These are phyloP conservation scores for Chimonanthus praecox DNA, from an alignment of 164 flowering plant species.

Conservation along the genomic window DNA sequence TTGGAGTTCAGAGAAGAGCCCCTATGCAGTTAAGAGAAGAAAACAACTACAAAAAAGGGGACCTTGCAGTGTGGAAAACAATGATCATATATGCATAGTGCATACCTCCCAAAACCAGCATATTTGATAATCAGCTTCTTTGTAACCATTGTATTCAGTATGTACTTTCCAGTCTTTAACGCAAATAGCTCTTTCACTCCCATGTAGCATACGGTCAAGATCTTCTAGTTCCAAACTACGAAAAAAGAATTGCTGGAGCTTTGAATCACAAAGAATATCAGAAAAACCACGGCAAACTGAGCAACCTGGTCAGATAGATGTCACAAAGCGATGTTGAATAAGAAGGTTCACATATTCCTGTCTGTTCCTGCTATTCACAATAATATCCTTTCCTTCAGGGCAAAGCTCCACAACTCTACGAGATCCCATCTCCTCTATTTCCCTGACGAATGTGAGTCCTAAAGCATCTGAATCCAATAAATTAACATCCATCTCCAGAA, in stretches of 20 bases:
- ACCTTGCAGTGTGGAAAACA: neutral
- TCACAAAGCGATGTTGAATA: constrained; percentile 59
- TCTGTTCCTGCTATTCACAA: constrained; percentile 69
- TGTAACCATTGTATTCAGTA: constrained; percentile 76
- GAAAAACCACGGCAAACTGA: constrained; percentile 72
- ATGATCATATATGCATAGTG: constrained; percentile 9
- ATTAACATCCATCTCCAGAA: constrained; percentile 77
- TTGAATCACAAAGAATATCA: constrained; percentile 44
- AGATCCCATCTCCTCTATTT: constrained; percentile 73
- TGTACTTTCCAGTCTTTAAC: constrained; percentile 88
- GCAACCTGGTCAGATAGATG: constrained; percentile 56
- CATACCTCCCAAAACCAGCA: constrained; percentile 93
- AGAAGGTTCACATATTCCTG: constrained; percentile 64
- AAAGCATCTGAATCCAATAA: constrained; percentile 76
- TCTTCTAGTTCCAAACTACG: constrained; percentile 67
- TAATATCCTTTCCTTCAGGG: constrained; percentile 53
- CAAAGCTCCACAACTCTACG: constrained; percentile 69
- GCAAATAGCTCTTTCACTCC: constrained; percentile 56
- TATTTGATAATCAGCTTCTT: constrained; percentile 67
- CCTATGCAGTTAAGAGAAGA: neutral
- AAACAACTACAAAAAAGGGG: neutral
- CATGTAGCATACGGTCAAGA: constrained; percentile 72
- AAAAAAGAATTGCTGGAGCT: constrained; percentile 41
- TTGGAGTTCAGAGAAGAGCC: no score
- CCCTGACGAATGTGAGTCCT: constrained; percentile 80